These are phyloP conservation scores for Tricholoma furcatifolium DNA, from an alignment of 768 basidiomycete species.

Conservation along the genomic window DNA sequence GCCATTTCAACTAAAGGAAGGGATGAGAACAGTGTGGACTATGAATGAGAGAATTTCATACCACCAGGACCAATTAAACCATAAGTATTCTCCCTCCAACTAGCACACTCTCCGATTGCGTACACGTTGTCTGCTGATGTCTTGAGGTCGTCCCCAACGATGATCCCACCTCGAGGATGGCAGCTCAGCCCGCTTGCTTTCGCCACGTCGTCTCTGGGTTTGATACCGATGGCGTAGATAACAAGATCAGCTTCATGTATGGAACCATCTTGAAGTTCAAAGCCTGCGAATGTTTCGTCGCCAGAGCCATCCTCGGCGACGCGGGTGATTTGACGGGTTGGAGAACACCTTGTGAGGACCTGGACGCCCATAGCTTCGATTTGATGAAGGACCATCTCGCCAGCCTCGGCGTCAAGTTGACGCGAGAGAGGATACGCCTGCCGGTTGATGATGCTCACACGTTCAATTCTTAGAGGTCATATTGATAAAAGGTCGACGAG, in stretches of 20 bases:
- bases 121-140: slow-evolving; percentile 62
- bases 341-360: slow-evolving; percentile 7
- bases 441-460: slow-evolving; percentile 10
- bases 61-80: slow-evolving; percentile 73
- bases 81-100: slow-evolving; percentile 65
- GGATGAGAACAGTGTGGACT: neutral
- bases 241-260: slow-evolving; percentile 51
- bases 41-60: neutral
- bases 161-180: slow-evolving; percentile 50
- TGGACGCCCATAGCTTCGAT: slow-evolving; percentile 19
- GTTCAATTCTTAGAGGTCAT: neutral
- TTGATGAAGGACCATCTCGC: slow-evolving; percentile 20
- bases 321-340: slow-evolving; percentile 8
- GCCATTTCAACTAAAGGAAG: slow-evolving; percentile 55
- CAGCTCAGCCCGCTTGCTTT: slow-evolving; percentile 43
- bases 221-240: slow-evolving; percentile 70
- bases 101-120: slow-evolving; percentile 77
- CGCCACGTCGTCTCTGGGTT: slow-evolving; percentile 69
- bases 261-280: slow-evolving; percentile 47
- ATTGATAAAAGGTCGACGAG: neutral
- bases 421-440: slow-evolving; percentile 5
- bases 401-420: slow-evolving; percentile 30
- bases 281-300: slow-evolving; percentile 39
- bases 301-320: slow-evolving; percentile 15
- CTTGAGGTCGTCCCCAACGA: slow-evolving; percentile 53